Evolutionary conservation across 208 protist species (phyloP), one percentile per base, ranked within the genome.

Genomic region (Wallacemonas sp.): DNA sequence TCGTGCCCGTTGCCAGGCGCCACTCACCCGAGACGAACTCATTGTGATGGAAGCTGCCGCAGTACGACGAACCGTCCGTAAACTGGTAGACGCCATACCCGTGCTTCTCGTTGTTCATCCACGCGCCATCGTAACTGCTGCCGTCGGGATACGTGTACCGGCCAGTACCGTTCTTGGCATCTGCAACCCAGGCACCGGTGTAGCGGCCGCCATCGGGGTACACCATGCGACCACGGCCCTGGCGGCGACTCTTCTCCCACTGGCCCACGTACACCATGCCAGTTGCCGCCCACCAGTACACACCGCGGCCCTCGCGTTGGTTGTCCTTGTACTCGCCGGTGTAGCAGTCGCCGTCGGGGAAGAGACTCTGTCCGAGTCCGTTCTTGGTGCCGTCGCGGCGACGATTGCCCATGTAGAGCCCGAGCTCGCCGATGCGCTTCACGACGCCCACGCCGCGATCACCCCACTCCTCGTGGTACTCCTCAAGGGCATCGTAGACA

Each of bases 401-500:
- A 2, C 88, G 81, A 1, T 80, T 66, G 14, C 92, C 92, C n/a
- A 81, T 24, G 66, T 89, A 96, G 1, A 94, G 73, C 47, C 92
- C 92, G n/a, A 96, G 80, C 79, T 96, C 92, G 43, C 92, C 92
- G 58, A 96, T 88, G 38, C 81, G 81, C 75, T 93, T 92, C 21
- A 96, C 88, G 54, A 93, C 43, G 33, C 83, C 85, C 0, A 86
- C 74, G 16, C 86, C 87, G 33, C 71, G 38, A 24, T 90, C 81
- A 19, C 85, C 87, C 83, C 80, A 93, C 68, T 96, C 79, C 24
- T 90, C 87, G 70, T 95, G 86, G 78, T 90, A 94, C 39, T 95
- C 92, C 24, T 83, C 74, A 6, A 95, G 77, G 0, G 78, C 65
- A 17, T 92, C 86, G 70, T 88, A 90, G 43, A 96, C 92, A 12